These are phyloP conservation scores for Chlorophyllum brunneum DNA, from an alignment of 768 basidiomycete genomes.

Conservation along the genomic window DNA sequence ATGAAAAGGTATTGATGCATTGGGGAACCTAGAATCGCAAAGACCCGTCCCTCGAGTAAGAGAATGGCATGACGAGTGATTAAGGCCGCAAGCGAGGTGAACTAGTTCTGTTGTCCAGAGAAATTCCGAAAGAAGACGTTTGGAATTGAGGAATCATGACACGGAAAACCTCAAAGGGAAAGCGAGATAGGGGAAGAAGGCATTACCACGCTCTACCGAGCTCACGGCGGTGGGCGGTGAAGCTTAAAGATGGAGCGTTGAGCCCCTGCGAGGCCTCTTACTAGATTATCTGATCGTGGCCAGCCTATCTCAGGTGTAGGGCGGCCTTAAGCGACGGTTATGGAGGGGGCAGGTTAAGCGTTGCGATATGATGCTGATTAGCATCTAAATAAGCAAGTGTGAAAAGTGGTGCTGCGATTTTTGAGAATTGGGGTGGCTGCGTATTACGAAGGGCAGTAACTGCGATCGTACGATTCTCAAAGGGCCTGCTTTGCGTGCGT, in stretches of 20 bases:
- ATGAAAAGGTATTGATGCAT: background rate
- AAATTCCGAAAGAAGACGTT: background rate
- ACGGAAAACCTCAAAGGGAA: background rate
- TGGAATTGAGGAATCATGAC: background rate
- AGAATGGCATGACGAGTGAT: background rate
- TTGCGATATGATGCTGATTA: constrained; percentile 4
- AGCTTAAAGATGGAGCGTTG: background rate
- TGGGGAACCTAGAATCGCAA: background rate
- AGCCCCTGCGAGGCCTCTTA: background rate
- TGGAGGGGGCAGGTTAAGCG: background rate
- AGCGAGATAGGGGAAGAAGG: background rate
- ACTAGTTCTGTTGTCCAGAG: background rate
- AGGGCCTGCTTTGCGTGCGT: background rate
- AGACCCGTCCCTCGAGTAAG: background rate
- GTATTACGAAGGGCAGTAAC: background rate
- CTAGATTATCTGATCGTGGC: background rate
- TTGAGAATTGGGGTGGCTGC: background rate
- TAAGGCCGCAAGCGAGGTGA: constrained; percentile 2
- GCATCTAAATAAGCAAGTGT: background rate
- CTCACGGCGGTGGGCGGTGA: background rate
- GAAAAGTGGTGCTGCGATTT: background rate
- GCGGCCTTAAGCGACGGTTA: constrained; percentile 7
- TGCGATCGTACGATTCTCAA: background rate
- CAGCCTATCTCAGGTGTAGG: background rate
- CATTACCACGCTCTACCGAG: background rate